These are phyloP conservation scores for Fusarium pseudograminearum DNA, from an alignment of 2,329 filamentous ascomycete genomes.

Conservation along the genomic window DNA sequence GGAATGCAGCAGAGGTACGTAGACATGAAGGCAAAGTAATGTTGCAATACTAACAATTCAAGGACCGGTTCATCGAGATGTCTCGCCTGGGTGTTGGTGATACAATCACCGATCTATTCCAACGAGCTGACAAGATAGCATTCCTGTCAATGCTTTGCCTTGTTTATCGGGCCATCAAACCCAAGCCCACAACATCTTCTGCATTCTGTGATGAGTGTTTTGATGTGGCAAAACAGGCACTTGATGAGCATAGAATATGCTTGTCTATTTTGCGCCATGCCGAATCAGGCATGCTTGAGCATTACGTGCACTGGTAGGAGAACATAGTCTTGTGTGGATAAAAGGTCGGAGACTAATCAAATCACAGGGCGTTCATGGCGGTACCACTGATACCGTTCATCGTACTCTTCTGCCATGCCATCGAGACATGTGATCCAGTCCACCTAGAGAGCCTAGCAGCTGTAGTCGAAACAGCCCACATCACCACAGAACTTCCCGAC, in stretches of 20 bases:
- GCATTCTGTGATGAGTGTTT: slow-evolving; percentile 13
- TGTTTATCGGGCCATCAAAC: background rate
- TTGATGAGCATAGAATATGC: slow-evolving; percentile 5
- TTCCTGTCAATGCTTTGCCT: slow-evolving; percentile 13
- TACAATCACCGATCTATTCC: background rate
- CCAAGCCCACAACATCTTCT: background rate
- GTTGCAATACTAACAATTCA: rapidly evolving
- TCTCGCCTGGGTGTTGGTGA: background rate
- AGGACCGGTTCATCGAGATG: background rate
- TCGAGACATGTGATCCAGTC: slow-evolving; percentile 8
- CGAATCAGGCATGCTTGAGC: background rate
- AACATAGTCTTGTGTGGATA: rapidly evolving
- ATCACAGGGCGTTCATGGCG: background rate
- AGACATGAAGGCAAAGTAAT: no score
- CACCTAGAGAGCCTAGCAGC: slow-evolving; percentile 2
- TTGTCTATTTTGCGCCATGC: background rate
- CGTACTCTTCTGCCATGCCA: slow-evolving; percentile 15
- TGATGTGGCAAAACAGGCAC: background rate
- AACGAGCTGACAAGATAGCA: slow-evolving; percentile 6
- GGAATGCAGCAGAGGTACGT: slow-evolving; percentile 2
- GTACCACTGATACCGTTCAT: slow-evolving; percentile 10
- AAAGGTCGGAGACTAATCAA: background rate
- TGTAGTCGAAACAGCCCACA: slow-evolving; percentile 3
- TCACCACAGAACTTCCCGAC: background rate
- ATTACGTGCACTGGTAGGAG: slow-evolving; percentile 16